Evolutionary conservation across 2,329 filamentous ascomycete genomes (phyloP).

Genomic region (Aspergillus bombycis): DNA sequence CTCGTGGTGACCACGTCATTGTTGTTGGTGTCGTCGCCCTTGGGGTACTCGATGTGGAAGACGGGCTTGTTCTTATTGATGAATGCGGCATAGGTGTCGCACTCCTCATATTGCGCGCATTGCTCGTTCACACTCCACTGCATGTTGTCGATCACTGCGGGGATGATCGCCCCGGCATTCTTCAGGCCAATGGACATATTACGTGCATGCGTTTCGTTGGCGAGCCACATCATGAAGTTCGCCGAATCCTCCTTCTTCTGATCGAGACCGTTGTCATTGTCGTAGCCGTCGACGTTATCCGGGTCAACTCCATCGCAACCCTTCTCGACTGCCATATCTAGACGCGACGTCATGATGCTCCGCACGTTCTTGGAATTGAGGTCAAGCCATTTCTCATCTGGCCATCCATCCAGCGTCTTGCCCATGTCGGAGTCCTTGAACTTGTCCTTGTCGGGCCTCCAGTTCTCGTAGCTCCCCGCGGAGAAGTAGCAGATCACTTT

Average conservation of each 20-base stretch:
- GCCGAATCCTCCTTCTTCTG: slow-evolving; percentile 62
- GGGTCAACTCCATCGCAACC: slow-evolving; percentile 72
- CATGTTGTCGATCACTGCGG: slow-evolving; percentile 53
- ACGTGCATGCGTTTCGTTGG: slow-evolving; percentile 54
- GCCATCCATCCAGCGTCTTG: slow-evolving; percentile 64
- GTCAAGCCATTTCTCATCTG: slow-evolving; percentile 68
- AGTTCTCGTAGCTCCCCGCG: slow-evolving; percentile 69
- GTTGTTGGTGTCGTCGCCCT: slow-evolving; percentile 48
- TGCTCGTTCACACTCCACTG: slow-evolving; percentile 73
- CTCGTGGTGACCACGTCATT: slow-evolving; percentile 34
- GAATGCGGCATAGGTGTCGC: slow-evolving; percentile 61
- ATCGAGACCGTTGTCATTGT: slow-evolving; percentile 65
- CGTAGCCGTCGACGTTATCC: slow-evolving; percentile 70
- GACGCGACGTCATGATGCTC: slow-evolving; percentile 64
- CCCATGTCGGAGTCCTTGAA: slow-evolving; percentile 63
- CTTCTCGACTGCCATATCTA: slow-evolving; percentile 62
- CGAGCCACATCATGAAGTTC: slow-evolving; percentile 64
- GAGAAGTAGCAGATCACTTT: slow-evolving; percentile 77
- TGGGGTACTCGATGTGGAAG: slow-evolving; percentile 73
- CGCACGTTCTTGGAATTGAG: slow-evolving; percentile 62
- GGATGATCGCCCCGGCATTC: slow-evolving; percentile 66
- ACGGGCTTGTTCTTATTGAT: slow-evolving; percentile 66
- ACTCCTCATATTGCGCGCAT: slow-evolving; percentile 65
- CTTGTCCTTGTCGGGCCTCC: slow-evolving; percentile 59
- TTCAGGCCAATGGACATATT: slow-evolving; percentile 69